phyloP scores from a whole-genome alignment of 805 yeast genomes.

The Metschnikowia corniflorae region DNA sequence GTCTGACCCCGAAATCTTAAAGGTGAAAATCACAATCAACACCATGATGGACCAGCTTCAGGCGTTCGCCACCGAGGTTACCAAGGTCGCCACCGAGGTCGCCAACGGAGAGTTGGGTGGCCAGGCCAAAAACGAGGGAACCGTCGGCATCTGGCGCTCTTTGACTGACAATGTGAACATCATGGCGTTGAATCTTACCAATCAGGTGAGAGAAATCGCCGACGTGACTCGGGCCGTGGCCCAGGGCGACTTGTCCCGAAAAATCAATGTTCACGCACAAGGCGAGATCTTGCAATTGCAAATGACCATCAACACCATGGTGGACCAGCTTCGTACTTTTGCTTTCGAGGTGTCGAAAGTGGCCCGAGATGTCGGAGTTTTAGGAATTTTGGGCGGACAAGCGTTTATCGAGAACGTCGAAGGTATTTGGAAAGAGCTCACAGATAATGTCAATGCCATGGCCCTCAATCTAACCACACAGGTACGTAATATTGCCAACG shows the following conservation, averaged over 20 bases:
- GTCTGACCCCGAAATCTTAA: constrained; percentile 73
- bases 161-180: constrained; percentile 81
- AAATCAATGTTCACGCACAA: constrained; percentile 87
- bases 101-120: constrained; percentile 91
- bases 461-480: constrained; percentile 84
- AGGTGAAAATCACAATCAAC: constrained; percentile 77
- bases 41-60: constrained; percentile 87
- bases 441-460: constrained; percentile 89
- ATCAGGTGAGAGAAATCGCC: constrained; percentile 71
- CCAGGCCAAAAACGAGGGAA: constrained; percentile 79
- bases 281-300: constrained; percentile 85
- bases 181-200: constrained; percentile 82
- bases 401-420: constrained; percentile 75
- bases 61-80: constrained; percentile 76
- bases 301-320: constrained; percentile 86
- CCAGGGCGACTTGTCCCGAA: constrained; percentile 75
- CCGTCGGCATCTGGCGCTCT: constrained; percentile 84
- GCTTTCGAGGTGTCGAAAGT: constrained; percentile 85
- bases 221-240: constrained; percentile 90
- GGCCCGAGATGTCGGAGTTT: constrained; percentile 86
- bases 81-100: constrained; percentile 83
- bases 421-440: constrained; percentile 84
- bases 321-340: constrained; percentile 76
- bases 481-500: constrained; percentile 83
- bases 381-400: constrained; percentile 86